Base-by-base conservation (phyloP, 176 grass and related monocot genomes). In the maize (Zea mays) region DNA sequence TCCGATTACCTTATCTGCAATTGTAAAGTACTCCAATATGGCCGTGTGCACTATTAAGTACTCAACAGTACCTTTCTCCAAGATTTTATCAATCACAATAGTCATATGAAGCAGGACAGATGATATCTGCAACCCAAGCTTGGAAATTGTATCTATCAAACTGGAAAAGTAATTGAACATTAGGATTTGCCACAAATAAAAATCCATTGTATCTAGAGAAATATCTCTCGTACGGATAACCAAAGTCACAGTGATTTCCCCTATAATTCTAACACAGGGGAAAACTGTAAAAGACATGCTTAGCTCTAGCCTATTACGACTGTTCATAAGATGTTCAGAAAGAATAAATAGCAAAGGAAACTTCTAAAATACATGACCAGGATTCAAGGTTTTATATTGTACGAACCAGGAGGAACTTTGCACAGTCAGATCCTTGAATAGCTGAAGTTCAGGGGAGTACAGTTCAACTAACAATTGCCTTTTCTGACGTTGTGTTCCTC, bases 381-480 rank as follows among this genome's bases (percentile, higher is more conserved):
- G 68, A 70, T 49, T 14, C 17, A 4, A 72, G 43, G 42, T 46
- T 69, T 42, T 42, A 85, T 36, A 66, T 50, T 15, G 3, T 37
- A 17, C 42, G 34, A 81, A 98, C 96, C 91, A 85, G 65, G 5
- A 71, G 5, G 85, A 88, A 70, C 92, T 92, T 73, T 86, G 85
- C 75, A 74, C 79, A 41, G 96, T 89, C 38, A 98, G 63, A 67
- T 90, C 91, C 74, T 92, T 86, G 81, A 98, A 98, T 45, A 98
- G 83, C 83, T 90, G 89, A 86, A 98, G 92, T 62, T 98, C 92
- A 7, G 96, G 80, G n/a, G 85, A 94, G 85, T 94, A 98, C 83
- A 98, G 84, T 78, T 98, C 96, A 71, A 94, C 69, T 76, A 94
- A 78, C 81, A 98, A 48, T 52, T 85, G 92, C 87, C 71, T 89